phyloP scores from a whole-genome alignment of 2,329 filamentous ascomycete genomes.

The Drechslerella coelobrocha region DNA sequence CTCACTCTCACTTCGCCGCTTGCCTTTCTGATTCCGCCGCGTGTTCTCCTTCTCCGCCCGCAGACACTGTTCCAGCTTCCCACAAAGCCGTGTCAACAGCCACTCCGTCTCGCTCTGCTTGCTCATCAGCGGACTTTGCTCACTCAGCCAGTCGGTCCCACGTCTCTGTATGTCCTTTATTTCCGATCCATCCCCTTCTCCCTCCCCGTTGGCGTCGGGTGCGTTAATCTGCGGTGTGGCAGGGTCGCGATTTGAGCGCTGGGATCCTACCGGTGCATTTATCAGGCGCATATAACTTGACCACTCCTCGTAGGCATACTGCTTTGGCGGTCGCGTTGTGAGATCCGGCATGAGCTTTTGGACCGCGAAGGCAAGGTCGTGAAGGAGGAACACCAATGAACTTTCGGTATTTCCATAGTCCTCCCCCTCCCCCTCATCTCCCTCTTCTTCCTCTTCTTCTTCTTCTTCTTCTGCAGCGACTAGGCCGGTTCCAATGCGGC shows the following conservation, averaged over 20 bases:
- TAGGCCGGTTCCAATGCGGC: conserved; percentile 24
- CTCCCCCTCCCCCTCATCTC: conserved; percentile 55
- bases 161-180: too few relatives aligned
- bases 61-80: conserved; percentile 66
- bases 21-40: conserved; percentile 31
- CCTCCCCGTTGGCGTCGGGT: conserved; percentile 61
- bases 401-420: conserved; percentile 32
- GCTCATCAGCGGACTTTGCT: conserved; percentile 71
- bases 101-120: conserved; percentile 70
- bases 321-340: conserved; percentile 63
- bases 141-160: conserved; percentile 76
- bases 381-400: conserved; percentile 9
- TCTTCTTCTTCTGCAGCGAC: conserved; percentile 56
- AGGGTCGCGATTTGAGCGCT: conserved; percentile 61
- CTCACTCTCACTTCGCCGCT: conserved; percentile 16
- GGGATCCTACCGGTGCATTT: conserved; percentile 3
- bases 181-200: conserved; percentile 67
- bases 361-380: conserved; percentile 41
- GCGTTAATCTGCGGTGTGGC: conserved; percentile 55
- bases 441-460: conserved; percentile 42
- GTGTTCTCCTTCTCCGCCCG: conserved; percentile 49
- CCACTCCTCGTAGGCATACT: conserved; percentile 85
- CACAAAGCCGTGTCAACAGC: conserved; percentile 70
- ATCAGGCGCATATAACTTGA: conserved; percentile 81
- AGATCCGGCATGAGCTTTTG: conserved; percentile 43